Conservation (phyloP, 2,329 filamentous ascomycete species). For the Ophiocordyceps camponoti-saundersi region DNA sequence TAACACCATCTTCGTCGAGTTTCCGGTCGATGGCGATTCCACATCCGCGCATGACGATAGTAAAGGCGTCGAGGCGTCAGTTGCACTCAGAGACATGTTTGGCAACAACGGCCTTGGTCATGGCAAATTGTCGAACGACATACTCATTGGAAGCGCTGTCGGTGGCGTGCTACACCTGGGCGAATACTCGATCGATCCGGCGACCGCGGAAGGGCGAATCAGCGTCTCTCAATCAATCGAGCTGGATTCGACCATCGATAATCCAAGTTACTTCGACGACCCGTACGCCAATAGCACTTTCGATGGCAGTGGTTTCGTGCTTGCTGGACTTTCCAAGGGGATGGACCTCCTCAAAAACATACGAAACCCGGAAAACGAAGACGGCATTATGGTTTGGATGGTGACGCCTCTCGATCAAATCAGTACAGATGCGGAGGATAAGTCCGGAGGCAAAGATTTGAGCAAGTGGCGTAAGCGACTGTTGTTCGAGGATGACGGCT, state of each 20-base stretch:
- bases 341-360: slow-evolving; percentile 17
- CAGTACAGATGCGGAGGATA: background rate
- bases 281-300: slow-evolving; percentile 23
- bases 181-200: slow-evolving; percentile 4
- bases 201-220: slow-evolving; percentile 4
- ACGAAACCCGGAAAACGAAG: slow-evolving; percentile 17
- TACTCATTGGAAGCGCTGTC: slow-evolving; percentile 23
- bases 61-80: slow-evolving; percentile 20
- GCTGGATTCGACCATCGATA: slow-evolving; percentile 32
- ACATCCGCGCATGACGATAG: slow-evolving; percentile 8
- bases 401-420: slow-evolving; percentile 1
- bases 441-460: background rate
- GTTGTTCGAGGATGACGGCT: slow-evolving; percentile 41
- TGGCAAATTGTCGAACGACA: slow-evolving; percentile 21
- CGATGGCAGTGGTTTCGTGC: slow-evolving; percentile 36
- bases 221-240: slow-evolving; percentile 22
- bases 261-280: slow-evolving; percentile 40
- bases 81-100: slow-evolving; percentile 26
- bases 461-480: slow-evolving; percentile 24
- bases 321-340: slow-evolving; percentile 26
- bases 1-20: slow-evolving; percentile 25
- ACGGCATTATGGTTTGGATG: slow-evolving; percentile 30
- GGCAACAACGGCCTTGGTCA: slow-evolving; percentile 41
- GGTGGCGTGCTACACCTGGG: slow-evolving; percentile 30
- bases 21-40: slow-evolving; percentile 10